phyloP scores from a whole-genome alignment of 257 asterid species.

The Capsicum baccatum region DNA sequence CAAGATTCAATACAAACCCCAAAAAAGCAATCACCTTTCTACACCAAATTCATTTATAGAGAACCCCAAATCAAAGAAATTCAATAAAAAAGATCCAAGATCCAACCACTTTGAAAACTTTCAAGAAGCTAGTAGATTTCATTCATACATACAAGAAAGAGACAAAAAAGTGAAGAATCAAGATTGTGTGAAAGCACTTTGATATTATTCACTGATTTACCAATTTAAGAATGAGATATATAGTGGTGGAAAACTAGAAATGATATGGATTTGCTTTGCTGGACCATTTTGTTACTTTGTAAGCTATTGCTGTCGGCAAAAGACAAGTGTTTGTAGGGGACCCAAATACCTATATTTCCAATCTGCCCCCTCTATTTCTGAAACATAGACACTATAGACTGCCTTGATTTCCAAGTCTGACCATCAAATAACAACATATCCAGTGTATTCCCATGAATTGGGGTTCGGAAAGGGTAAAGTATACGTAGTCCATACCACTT shows the following conservation, averaged over 20 bases:
- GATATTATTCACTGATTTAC: slow-evolving; percentile 8
- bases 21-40: background rate
- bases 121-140: background rate
- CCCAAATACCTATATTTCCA: background rate
- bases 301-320: background rate
- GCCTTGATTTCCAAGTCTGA: no score
- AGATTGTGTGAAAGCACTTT: background rate
- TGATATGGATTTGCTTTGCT: slow-evolving; percentile 2
- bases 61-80: background rate
- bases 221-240: background rate
- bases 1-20: slow-evolving; percentile 9
- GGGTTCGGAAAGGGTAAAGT: no score
- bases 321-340: background rate
- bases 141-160: background rate
- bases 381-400: background rate
- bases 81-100: background rate
- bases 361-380: background rate
- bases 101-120: background rate
- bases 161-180: background rate
- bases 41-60: background rate
- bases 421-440: no score
- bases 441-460: no score
- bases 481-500: no score
- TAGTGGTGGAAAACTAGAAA: background rate
- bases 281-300: background rate